A percentile compares a stretch with the other conserved stretches of the same genome.
These are phyloP conservation scores for Leishmania turanica DNA, from an alignment of 208 protist species.

Conservation along the genomic window DNA sequence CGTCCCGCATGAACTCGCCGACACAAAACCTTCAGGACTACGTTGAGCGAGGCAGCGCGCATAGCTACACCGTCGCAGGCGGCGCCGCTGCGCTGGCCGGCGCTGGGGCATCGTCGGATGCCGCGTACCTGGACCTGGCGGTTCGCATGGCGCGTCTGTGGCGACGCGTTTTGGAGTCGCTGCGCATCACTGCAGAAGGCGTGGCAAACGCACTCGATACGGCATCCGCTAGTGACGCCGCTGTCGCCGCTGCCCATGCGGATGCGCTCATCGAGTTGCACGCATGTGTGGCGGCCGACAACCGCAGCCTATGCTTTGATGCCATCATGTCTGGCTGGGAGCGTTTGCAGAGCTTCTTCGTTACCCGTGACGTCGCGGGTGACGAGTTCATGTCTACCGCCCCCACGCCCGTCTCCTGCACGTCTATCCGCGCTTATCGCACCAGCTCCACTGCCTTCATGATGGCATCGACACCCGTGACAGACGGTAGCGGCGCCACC, in stretches of 20 bases:
- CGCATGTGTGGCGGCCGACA: constrained; percentile 25
- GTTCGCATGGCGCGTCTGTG: constrained; percentile 57
- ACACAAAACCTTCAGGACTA: neutral
- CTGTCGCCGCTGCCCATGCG: neutral
- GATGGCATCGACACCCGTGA: neutral
- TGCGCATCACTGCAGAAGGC: constrained; percentile 3
- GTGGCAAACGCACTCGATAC: neutral
- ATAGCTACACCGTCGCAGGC: constrained; percentile 9
- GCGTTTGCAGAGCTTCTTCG: constrained; percentile 52
- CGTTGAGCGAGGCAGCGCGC: constrained; percentile 16
- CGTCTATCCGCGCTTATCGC: neutral
- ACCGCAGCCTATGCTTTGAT: constrained; percentile 69
- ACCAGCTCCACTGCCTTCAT: constrained; percentile 2
- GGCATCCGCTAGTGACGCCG: neutral
- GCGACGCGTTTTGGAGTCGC: constrained; percentile 35
- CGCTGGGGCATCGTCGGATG: constrained; percentile 11
- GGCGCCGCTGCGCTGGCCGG: neutral
- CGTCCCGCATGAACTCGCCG: neutral
- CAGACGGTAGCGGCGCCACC: neutral
- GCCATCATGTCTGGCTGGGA: constrained; percentile 61
- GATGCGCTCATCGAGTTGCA: constrained; percentile 32
- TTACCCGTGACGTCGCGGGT: neutral
- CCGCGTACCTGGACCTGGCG: constrained; percentile 30
- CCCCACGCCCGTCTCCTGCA: neutral
- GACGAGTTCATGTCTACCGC: neutral